These are phyloP conservation scores for Talaromyces albobiverticillius DNA, from an alignment of 2,329 filamentous ascomycete species.

Conservation along the genomic window DNA sequence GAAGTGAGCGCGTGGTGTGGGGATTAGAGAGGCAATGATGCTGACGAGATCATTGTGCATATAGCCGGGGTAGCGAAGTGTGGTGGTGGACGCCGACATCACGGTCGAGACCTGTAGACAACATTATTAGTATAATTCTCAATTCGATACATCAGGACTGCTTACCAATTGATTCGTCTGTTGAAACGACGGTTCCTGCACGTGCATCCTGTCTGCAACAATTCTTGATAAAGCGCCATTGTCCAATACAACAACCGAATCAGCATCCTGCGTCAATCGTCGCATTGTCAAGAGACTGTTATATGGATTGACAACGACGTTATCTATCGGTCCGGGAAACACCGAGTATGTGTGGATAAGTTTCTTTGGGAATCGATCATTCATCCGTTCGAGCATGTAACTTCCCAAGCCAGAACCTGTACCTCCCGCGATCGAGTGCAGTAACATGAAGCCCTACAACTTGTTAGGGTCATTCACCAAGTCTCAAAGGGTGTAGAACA, in stretches of 20 bases:
- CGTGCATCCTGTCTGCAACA: conserved; percentile 88
- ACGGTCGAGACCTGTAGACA: conserved; percentile 75
- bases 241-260: conserved; percentile 92
- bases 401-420: conserved; percentile 95
- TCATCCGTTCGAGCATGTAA: conserved; percentile 90
- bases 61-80: conserved; percentile 93
- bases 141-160: conserved; percentile 10
- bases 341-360: conserved; percentile 99
- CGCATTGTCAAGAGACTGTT: conserved; percentile 94
- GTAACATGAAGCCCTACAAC: conserved; percentile 85
- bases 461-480: conserved; percentile 6
- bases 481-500: background rate
- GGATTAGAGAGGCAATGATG: conserved; percentile 92
- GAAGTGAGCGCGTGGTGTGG: conserved; percentile 95
- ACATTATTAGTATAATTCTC: background rate
- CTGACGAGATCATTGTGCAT: conserved; percentile 99
- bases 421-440: conserved; percentile 96
- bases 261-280: conserved; percentile 88
- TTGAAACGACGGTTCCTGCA: conserved; percentile 92
- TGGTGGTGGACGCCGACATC: conserved; percentile 97
- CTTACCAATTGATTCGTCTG: conserved; percentile 91
- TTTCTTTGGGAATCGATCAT: conserved; percentile 98
- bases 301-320: conserved; percentile 97
- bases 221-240: conserved; percentile 93
- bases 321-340: conserved; percentile 84